A percentile compares a stretch with the other conserved stretches of the same genome.
Evolutionary conservation across 2,329 filamentous ascomycete genomes (phyloP).

Genomic region (Teratosphaeria gauchensis): DNA sequence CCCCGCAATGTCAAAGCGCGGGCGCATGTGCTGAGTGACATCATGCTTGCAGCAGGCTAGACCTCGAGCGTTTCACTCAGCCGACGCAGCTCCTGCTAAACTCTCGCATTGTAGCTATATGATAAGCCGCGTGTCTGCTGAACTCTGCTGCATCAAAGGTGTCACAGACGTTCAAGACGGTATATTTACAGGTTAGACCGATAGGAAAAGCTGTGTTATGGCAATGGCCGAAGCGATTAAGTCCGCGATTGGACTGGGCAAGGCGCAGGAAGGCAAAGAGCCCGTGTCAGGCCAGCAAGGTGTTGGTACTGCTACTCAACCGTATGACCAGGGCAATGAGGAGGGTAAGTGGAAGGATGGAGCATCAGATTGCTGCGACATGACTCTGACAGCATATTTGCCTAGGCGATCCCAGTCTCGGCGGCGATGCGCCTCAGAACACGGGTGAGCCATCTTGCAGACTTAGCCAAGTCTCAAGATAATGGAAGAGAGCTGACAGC

Average conservation of each 20-base stretch:
- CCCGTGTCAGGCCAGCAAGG: constrained; percentile 64
- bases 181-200: too few species aligned
- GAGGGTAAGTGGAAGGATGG: constrained; percentile 37
- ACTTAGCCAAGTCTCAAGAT: background rate
- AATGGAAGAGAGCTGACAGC: background rate
- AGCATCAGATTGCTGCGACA: background rate
- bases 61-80: background rate
- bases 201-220: background rate
- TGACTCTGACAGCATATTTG: background rate
- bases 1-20: background rate
- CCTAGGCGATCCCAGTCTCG: constrained; percentile 6
- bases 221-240: constrained; percentile 6
- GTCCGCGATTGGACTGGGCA: constrained; percentile 6
- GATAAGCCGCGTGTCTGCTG: background rate
- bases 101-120: background rate
- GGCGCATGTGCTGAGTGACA: background rate
- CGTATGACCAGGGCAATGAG: constrained; percentile 71
- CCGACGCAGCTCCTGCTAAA: background rate
- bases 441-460: constrained; percentile 6
- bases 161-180: background rate
- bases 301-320: constrained; percentile 57
- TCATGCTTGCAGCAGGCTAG: background rate
- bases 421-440: constrained; percentile 11
- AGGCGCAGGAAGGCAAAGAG: constrained; percentile 40
- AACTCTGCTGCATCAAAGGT: background rate